Base-by-base conservation (phyloP, 257 asterid species). In the Fraxinus quadrangulata region DNA sequence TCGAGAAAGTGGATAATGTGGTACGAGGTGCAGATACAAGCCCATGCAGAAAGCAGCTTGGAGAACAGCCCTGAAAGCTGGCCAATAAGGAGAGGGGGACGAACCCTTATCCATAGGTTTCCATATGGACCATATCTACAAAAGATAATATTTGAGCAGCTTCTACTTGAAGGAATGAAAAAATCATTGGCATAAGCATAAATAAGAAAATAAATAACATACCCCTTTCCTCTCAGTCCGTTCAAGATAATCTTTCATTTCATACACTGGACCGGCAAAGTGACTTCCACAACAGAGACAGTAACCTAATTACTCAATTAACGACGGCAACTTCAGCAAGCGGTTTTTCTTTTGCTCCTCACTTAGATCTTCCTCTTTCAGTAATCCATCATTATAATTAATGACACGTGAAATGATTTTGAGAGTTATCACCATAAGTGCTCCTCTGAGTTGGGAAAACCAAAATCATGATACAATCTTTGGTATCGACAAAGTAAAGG, bases 231-330 rank as follows among this genome's bases (percentile, higher is more conserved):
- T 87, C 84, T 87, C 96, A 1, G 92, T 91, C 98, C 98, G 92
- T 54, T 94, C 92, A 76, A 94, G 91, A 88, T 94, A 94, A 82
- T 91, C 97, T 78, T 92, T 91, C 92, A 96, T 91, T 85, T 96
- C 99, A 79, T 83, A 96, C 37, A 96, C 98, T 47, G 99, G 99
- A 79, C 99, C 99, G 40, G 99, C 99, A 88, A 96, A 94, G 89
- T 94, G 98, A 78, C 94, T 96, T 81, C 97, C 99, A 71, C 99
- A 93, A 76, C 96, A 93, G 63, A 96, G 91, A 82, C 99, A 96
- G 81, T 86, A 94, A 70, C 98, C 99, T 73, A 69, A 17, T 78
- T 96, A 96, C 82, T 96, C 98, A 24, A 90, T 79, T 70, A 96
- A 39, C 39, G 98, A 92, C 68, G 99, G 99, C 83, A 92, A 84